A percentile compares a stretch with the other conserved stretches of the same genome.
Conservation (phyloP, 2,329 filamentous ascomycete species). For the Botrytis aclada region DNA sequence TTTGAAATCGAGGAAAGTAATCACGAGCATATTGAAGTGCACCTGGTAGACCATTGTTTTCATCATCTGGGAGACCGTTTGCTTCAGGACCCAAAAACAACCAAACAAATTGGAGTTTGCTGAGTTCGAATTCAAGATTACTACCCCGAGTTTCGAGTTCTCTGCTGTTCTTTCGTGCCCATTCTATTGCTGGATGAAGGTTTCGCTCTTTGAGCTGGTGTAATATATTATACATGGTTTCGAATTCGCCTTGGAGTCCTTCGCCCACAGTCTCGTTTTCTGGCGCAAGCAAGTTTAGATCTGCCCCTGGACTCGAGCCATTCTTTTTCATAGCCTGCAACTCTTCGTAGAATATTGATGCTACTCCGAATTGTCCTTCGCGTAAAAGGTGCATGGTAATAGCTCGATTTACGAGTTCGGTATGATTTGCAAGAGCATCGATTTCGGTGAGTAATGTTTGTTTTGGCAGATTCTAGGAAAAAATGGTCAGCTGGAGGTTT, state of each 20-base stretch:
- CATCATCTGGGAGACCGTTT: slow-evolving; percentile 55
- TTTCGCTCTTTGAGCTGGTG: slow-evolving; percentile 72
- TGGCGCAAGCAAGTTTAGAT: slow-evolving; percentile 18
- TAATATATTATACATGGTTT: slow-evolving; percentile 87
- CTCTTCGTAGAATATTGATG: slow-evolving; percentile 80
- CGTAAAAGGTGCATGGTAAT: slow-evolving; percentile 96
- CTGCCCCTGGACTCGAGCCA: slow-evolving; percentile 34
- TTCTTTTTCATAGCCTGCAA: slow-evolving; percentile 47
- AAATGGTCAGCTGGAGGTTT: slow-evolving; percentile 17
- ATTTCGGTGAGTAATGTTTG: slow-evolving; percentile 74
- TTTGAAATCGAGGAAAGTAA: slow-evolving; percentile 72
- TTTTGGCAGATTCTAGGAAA: slow-evolving; percentile 35
- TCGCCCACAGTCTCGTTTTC: slow-evolving; percentile 32
- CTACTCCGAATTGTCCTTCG: slow-evolving; percentile 89
- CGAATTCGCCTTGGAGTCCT: slow-evolving; percentile 76
- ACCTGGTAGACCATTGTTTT: slow-evolving; percentile 53
- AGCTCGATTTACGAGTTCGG: slow-evolving; percentile 80
- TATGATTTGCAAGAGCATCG: slow-evolving; percentile 73
- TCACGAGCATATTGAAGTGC: slow-evolving; percentile 74
- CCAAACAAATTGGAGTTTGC: slow-evolving; percentile 84
- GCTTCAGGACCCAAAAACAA: slow-evolving; percentile 65
- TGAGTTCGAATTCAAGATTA: slow-evolving; percentile 93
- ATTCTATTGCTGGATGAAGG: slow-evolving; percentile 78
- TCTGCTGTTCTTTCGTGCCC: slow-evolving; percentile 70
- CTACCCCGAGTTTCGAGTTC: slow-evolving; percentile 78